Percentiles rank a stretch among this genome's conserved stretches.
These are phyloP conservation scores for Cladosporium cucumerinum DNA, from an alignment of 2,329 filamentous ascomycete genomes.

Conservation along the genomic window DNA sequence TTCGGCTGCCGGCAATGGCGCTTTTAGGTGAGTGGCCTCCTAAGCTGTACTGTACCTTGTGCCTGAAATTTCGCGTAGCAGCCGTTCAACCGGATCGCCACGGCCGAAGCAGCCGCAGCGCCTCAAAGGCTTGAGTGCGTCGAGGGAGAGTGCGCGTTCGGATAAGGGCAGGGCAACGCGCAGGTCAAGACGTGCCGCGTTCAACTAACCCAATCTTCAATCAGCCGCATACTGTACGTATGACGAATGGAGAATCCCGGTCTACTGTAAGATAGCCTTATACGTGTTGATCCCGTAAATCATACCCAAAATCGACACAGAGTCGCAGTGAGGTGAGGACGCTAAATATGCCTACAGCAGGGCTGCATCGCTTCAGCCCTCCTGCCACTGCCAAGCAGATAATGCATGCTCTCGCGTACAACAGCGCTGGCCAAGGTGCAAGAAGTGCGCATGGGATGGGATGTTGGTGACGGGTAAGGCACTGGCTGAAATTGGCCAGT, in stretches of 20 bases:
- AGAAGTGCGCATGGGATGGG: not conserved
- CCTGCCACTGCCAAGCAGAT: constrained; percentile 7
- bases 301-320: not conserved
- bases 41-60: not conserved
- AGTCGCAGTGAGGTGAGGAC: not conserved
- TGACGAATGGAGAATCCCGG: not conserved
- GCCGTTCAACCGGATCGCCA: constrained; percentile 3
- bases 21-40: not conserved
- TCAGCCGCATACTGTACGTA: constrained; percentile 16
- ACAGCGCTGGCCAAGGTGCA: constrained; percentile 8
- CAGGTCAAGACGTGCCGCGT: not conserved
- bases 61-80: constrained; percentile 14
- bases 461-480: not conserved
- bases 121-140: constrained; percentile 8
- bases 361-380: not conserved
- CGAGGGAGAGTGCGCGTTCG: constrained; percentile 3
- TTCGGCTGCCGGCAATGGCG: constrained; percentile 7
- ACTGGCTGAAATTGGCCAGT: constrained; percentile 2
- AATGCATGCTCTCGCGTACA: not conserved
- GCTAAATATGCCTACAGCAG: no score
- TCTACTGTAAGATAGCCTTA: not conserved
- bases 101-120: constrained; percentile 11
- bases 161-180: constrained; percentile 3
- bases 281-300: not conserved
- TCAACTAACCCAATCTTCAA: not conserved